These are phyloP conservation scores for Spiraea crenata DNA, from an alignment of 331 rosid genomes.

Conservation along the genomic window DNA sequence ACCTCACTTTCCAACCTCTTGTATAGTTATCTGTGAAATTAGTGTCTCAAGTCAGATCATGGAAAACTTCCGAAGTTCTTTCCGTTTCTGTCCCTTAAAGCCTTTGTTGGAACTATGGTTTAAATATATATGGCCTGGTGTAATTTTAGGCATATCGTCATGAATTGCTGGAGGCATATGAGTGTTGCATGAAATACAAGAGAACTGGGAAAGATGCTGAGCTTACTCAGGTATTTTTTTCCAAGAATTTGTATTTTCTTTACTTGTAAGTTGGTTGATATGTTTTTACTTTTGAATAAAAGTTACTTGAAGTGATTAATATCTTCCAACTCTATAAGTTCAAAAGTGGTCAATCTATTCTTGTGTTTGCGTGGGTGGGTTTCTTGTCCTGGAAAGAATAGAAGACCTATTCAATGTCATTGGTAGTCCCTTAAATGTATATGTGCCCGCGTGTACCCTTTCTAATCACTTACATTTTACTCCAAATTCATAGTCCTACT, in stretches of 20 bases:
- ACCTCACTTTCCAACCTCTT: conserved; percentile 2
- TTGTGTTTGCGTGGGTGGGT: background rate
- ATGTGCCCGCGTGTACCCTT: background rate
- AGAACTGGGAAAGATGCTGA: conserved; percentile 96
- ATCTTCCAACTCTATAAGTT: background rate
- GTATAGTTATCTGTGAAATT: background rate
- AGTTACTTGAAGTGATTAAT: background rate
- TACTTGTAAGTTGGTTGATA: too few species aligned
- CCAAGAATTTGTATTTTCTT: background rate
- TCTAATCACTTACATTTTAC: background rate
- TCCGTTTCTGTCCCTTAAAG: conserved; percentile 13
- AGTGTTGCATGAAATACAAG: conserved; percentile 88
- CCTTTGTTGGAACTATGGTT: background rate
- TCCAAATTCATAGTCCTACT: background rate
- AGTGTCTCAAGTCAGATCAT: background rate
- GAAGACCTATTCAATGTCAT: background rate
- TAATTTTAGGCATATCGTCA: conserved; percentile 71
- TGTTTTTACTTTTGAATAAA: background rate
- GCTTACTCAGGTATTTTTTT: conserved; percentile 75
- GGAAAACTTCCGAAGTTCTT: background rate
- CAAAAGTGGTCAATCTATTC: background rate
- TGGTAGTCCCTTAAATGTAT: background rate
- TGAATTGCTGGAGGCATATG: conserved; percentile 85
- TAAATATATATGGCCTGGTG: conserved; percentile 6
- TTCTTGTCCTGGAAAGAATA: background rate